A percentile compares a stretch with the other conserved stretches of the same genome.
phyloP scores from a whole-genome alignment of 768 basidiomycete genomes.

The Lactarius hengduanensis region DNA sequence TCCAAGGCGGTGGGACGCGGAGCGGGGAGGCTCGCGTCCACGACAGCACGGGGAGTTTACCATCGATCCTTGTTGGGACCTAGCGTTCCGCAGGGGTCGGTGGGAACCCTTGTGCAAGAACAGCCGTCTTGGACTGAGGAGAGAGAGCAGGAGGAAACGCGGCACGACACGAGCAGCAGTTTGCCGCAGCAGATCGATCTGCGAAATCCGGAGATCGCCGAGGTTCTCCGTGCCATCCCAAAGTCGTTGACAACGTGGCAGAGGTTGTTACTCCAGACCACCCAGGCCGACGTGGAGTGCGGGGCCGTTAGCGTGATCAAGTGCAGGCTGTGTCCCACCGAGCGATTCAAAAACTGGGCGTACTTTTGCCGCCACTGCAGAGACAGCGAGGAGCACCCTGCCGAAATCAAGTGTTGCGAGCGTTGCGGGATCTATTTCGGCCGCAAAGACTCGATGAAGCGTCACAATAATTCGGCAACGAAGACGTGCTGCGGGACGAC shows the following conservation, averaged over 20 bases:
- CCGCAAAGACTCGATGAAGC: background rate
- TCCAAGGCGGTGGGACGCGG: constrained; percentile 7
- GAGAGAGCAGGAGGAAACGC: background rate
- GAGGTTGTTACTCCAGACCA: background rate
- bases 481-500: background rate
- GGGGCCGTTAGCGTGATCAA: background rate
- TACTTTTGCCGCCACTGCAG: background rate
- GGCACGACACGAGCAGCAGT: background rate
- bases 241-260: background rate
- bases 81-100: constrained; percentile 5
- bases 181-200: background rate
- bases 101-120: background rate
- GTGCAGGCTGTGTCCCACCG: constrained; percentile 1
- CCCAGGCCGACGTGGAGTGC: background rate
- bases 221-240: background rate
- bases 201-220: background rate
- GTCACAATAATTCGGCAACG: background rate
- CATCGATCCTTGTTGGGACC: constrained; percentile 1
- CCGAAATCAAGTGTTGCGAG: background rate
- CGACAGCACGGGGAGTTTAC: constrained; percentile 2
- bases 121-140: background rate
- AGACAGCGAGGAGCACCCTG: background rate
- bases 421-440: background rate
- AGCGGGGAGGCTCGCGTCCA: constrained; percentile 15
- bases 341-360: background rate